Percentiles rank a stretch among this genome's conserved stretches.
These are phyloP conservation scores for Pseudogymnoascus destructans DNA, from an alignment of 2,329 filamentous ascomycete species.

Conservation along the genomic window DNA sequence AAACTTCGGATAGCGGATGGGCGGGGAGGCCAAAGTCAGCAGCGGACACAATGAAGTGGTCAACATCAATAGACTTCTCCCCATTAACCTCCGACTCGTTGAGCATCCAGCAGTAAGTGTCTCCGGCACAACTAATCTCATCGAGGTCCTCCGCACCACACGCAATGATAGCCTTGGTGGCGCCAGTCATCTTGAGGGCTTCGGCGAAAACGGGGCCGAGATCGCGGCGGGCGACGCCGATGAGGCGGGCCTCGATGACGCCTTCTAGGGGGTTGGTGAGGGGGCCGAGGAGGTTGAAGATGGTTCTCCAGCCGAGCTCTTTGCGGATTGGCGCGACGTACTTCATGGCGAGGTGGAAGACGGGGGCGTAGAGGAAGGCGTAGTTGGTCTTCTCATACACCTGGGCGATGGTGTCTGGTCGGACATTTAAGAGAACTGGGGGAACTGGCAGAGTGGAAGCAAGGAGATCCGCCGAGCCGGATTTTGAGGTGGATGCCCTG, in stretches of 20 bases:
- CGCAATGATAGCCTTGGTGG: conserved; percentile 74
- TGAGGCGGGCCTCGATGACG: conserved; percentile 72
- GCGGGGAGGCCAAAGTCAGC: conserved; percentile 73
- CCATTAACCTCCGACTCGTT: conserved; percentile 34
- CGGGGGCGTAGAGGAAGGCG: conserved; percentile 87
- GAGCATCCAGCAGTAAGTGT: conserved; percentile 80
- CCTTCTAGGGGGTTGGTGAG: conserved; percentile 82
- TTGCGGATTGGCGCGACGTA: conserved; percentile 75
- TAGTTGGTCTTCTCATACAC: conserved; percentile 80
- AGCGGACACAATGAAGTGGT: conserved; percentile 66
- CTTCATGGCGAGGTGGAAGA: conserved; percentile 92
- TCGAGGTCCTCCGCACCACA: conserved; percentile 93
- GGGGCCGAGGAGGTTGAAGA: conserved; percentile 93
- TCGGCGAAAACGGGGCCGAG: conserved; percentile 84
- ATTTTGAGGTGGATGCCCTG: conserved; percentile 86
- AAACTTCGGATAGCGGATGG: conserved; percentile 66
- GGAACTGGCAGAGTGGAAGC: conserved; percentile 58
- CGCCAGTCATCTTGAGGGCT: conserved; percentile 62
- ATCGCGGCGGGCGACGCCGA: conserved; percentile 83
- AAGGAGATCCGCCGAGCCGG: conserved; percentile 85
- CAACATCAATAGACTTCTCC: conserved; percentile 40
- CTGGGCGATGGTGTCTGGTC: conserved; percentile 52
- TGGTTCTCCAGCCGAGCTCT: conserved; percentile 84
- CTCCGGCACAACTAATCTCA: conserved; percentile 83
- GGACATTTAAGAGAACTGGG: conserved; percentile 63